phyloP scores from a whole-genome alignment of 805 yeast species.

The Lachancea thermotolerans region DNA sequence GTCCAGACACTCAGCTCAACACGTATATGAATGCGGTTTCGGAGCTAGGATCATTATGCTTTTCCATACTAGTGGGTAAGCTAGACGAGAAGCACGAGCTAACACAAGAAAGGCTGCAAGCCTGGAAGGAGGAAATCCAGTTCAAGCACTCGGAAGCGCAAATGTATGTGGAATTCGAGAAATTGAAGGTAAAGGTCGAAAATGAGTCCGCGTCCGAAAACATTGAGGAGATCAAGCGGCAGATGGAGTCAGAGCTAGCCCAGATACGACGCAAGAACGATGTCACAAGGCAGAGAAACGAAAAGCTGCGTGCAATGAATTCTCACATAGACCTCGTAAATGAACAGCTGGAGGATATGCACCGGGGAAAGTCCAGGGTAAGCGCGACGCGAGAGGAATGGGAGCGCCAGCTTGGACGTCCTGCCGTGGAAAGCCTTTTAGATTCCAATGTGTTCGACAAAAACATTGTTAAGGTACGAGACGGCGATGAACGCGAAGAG shows the following conservation, averaged over 20 bases:
- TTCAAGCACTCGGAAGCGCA: constrained; percentile 22
- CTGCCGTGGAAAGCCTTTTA: constrained; percentile 19
- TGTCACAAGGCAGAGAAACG: constrained; percentile 16
- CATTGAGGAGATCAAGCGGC: constrained; percentile 10
- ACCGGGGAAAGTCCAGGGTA: constrained; percentile 19
- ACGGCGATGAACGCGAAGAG: constrained; percentile 3
- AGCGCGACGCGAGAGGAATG: constrained; percentile 22
- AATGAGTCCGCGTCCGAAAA: constrained; percentile 19
- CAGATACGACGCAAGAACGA: constrained; percentile 10
- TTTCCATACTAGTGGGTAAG: constrained; percentile 17
- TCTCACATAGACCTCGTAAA: constrained; percentile 20
- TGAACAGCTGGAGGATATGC: constrained; percentile 19
- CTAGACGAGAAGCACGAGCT: constrained; percentile 13
- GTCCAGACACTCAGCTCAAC: constrained; percentile 19
- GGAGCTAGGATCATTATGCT: constrained; percentile 16
- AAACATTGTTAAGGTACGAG: constrained; percentile 1
- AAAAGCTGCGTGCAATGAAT: constrained; percentile 20
- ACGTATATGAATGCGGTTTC: constrained; percentile 20
- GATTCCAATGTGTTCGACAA: constrained; percentile 15
- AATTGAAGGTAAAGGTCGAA: constrained; percentile 19
- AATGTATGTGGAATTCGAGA: constrained; percentile 22
- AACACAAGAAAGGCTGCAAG: constrained; percentile 6
- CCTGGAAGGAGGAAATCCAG: constrained; percentile 13
- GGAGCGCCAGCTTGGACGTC: constrained; percentile 23
- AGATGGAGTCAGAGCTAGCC: constrained; percentile 12